Conservation (phyloP, 345 rosid species). For the Garcia nutans region DNA sequence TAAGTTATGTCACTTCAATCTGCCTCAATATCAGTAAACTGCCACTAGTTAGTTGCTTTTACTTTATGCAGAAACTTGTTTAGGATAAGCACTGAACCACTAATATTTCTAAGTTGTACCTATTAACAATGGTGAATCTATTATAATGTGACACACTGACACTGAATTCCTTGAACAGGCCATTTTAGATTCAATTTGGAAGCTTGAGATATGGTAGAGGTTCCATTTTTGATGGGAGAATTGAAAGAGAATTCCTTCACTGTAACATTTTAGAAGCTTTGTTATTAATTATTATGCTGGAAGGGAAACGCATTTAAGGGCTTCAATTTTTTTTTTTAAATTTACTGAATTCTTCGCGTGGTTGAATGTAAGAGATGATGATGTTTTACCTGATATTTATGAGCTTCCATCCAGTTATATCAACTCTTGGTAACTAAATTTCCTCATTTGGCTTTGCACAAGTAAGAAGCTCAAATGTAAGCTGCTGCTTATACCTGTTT, state of each 20-base stretch:
- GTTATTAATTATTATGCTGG: too few species aligned
- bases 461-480: conserved; percentile 56
- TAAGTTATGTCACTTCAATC: too few species aligned
- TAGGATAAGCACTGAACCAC: too few species aligned
- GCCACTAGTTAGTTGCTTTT: too few species aligned
- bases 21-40: too few species aligned
- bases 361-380: conserved; percentile 31
- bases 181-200: not conserved
- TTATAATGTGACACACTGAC: too few species aligned
- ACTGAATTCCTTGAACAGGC: too few species aligned
- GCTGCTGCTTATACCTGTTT: conserved; percentile 1
- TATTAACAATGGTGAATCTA: too few species aligned
- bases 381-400: conserved; percentile 41
- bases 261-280: conserved; percentile 32
- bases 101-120: too few species aligned
- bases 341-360: not conserved
- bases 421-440: conserved; percentile 42
- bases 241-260: conserved; percentile 45
- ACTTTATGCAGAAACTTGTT: too few species aligned
- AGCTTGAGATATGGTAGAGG: conserved; percentile 33
- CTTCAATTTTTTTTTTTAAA: not conserved
- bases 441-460: conserved; percentile 68
- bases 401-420: conserved; percentile 69
- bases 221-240: conserved; percentile 50
- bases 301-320: too few species aligned